Evolutionary conservation across 768 basidiomycete genomes (phyloP).

Genomic region (Macrolepiota albuminosa): DNA sequence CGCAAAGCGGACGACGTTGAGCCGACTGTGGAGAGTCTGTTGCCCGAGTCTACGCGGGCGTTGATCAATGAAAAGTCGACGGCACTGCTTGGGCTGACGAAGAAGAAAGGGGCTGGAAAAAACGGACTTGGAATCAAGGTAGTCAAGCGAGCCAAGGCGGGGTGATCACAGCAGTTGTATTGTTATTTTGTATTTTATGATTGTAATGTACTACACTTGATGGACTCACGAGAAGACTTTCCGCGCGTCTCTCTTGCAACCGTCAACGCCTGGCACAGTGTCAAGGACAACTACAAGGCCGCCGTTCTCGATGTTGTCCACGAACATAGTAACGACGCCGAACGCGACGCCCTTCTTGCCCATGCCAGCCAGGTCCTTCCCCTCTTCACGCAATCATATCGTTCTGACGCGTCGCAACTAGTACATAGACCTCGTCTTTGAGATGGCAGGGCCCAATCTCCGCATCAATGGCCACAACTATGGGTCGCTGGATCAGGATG

Average conservation of each 20-base stretch:
- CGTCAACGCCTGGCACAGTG: slow-evolving; percentile 60
- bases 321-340: slow-evolving; percentile 32
- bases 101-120: slow-evolving; percentile 59
- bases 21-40: slow-evolving; percentile 61
- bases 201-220: slow-evolving; percentile 8
- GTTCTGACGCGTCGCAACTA: slow-evolving; percentile 21
- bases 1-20: slow-evolving; percentile 81
- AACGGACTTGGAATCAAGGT: slow-evolving; percentile 72
- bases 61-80: slow-evolving; percentile 48
- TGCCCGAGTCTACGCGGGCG: slow-evolving; percentile 62
- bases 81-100: slow-evolving; percentile 42
- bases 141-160: slow-evolving; percentile 44
- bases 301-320: slow-evolving; percentile 44
- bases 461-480: slow-evolving; percentile 77
- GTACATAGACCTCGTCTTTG: slow-evolving; percentile 62
- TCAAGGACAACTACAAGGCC: slow-evolving; percentile 48
- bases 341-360: slow-evolving; percentile 43
- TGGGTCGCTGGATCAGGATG: slow-evolving; percentile 55
- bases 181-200: slow-evolving; percentile 1
- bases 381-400: neutral
- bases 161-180: slow-evolving; percentile 7
- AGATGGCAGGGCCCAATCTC: slow-evolving; percentile 63
- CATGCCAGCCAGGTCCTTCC: slow-evolving; percentile 46
- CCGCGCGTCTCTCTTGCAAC: slow-evolving; percentile 59
- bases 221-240: slow-evolving; percentile 39